phyloP scores from a whole-genome alignment of 768 basidiomycete species.

The Auriscalpium orientale region DNA sequence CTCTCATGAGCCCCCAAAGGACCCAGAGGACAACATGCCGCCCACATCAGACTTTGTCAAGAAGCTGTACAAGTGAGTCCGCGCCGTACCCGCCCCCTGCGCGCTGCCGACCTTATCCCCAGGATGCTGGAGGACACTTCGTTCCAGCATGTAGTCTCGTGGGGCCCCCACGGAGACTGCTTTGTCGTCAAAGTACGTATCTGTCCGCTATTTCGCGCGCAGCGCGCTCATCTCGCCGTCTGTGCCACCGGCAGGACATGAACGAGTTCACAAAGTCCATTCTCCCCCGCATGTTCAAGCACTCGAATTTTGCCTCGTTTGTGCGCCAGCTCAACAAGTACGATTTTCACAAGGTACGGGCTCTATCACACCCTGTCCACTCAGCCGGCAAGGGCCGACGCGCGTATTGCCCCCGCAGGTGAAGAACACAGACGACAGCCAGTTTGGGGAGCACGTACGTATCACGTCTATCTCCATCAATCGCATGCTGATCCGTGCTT shows the following conservation, averaged over 20 bases:
- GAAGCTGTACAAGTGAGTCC: constrained; percentile 79
- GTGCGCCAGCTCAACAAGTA: constrained; percentile 94
- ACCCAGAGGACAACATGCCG: constrained; percentile 65
- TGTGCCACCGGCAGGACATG: constrained; percentile 54
- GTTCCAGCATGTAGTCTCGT: constrained; percentile 68
- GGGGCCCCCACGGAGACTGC: constrained; percentile 79
- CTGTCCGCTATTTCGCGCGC: background rate
- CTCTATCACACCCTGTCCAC: background rate
- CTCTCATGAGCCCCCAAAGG: constrained; percentile 11
- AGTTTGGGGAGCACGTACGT: constrained; percentile 53
- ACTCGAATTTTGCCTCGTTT: constrained; percentile 89
- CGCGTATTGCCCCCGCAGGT: constrained; percentile 32
- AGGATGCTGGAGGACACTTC: constrained; percentile 86
- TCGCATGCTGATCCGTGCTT: constrained; percentile 1
- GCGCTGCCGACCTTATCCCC: background rate
- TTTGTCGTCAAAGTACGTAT: constrained; percentile 69
- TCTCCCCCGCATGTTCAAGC: constrained; percentile 89
- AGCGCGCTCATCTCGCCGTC: too few species aligned
- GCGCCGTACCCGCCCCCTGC: background rate
- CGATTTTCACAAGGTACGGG: constrained; percentile 82
- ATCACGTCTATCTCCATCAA: constrained; percentile 18
- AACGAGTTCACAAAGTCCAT: constrained; percentile 90
- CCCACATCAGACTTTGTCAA: constrained; percentile 92
- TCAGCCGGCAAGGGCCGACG: constrained; percentile 9
- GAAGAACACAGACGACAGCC: constrained; percentile 79